These are phyloP conservation scores for Pilobolus umbonatus DNA, from an alignment of 192 early-diverging fungal species.

Conservation along the genomic window DNA sequence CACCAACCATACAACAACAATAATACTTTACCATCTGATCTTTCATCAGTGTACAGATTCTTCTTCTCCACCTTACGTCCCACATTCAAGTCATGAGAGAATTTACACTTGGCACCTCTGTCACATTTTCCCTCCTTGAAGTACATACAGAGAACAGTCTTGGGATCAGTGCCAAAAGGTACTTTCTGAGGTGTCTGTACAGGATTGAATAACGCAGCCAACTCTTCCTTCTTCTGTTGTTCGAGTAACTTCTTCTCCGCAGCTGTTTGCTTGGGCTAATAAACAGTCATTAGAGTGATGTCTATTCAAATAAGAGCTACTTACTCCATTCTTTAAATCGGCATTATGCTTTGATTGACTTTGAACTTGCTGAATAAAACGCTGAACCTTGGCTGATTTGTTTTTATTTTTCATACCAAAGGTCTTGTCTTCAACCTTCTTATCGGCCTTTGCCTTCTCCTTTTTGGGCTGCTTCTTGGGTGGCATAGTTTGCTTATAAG, in stretches of 20 bases:
- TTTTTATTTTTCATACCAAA: slow-evolving; percentile 99
- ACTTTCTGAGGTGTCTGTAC: slow-evolving; percentile 86
- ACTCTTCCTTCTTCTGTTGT: slow-evolving; percentile 85
- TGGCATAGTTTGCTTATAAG: slow-evolving; percentile 73
- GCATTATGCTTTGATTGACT: slow-evolving; percentile 61
- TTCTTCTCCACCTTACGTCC: slow-evolving; percentile 89
- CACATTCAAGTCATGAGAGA: slow-evolving; percentile 90
- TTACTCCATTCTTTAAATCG: neutral
- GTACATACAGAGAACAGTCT: slow-evolving; percentile 87
- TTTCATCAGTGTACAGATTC: slow-evolving; percentile 90
- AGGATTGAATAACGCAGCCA: slow-evolving; percentile 88
- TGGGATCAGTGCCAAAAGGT: slow-evolving; percentile 96
- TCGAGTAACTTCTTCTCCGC: slow-evolving; percentile 79
- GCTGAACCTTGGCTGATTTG: slow-evolving; percentile 85
- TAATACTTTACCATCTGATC: slow-evolving; percentile 48
- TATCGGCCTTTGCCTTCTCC: slow-evolving; percentile 66
- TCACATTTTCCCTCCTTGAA: slow-evolving; percentile 91
- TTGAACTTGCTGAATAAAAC: slow-evolving; percentile 91
- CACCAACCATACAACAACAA: neutral
- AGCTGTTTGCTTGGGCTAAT: slow-evolving; percentile 46
- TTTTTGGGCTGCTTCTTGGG: slow-evolving; percentile 65
- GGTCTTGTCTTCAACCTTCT: slow-evolving; percentile 92
- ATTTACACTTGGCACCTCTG: slow-evolving; percentile 93
- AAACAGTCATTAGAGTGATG: neutral
- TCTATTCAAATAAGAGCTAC: neutral